These are phyloP conservation scores for Talaromyces sp. DNA, from an alignment of 2,329 filamentous ascomycete genomes.

Conservation along the genomic window DNA sequence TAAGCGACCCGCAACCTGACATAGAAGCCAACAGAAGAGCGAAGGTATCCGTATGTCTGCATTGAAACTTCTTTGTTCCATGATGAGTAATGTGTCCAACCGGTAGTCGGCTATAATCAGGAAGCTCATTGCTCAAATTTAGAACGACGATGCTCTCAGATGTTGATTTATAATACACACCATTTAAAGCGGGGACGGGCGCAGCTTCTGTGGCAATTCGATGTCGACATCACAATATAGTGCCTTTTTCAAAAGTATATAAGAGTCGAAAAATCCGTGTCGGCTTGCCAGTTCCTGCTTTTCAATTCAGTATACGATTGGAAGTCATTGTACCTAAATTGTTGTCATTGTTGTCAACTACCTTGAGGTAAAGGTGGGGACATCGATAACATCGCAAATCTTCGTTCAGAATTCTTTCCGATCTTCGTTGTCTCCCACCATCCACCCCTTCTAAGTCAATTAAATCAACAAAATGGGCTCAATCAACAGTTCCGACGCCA, in stretches of 20 bases:
- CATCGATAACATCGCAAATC: background rate
- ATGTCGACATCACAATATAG: background rate
- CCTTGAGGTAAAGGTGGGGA: background rate
- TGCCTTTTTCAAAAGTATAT: background rate
- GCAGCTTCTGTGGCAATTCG: background rate
- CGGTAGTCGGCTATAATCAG: background rate
- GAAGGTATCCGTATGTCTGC: background rate
- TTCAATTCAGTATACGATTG: background rate
- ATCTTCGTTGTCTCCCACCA: background rate
- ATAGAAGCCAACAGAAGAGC: too few relatives aligned
- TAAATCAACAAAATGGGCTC: background rate
- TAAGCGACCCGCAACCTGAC: too few relatives aligned
- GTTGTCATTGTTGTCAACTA: background rate
- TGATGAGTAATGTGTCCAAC: background rate
- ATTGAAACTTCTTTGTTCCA: background rate
- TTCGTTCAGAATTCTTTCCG: background rate
- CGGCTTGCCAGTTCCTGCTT: background rate
- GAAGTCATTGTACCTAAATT: background rate
- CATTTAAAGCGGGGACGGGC: background rate
- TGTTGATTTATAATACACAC: background rate
- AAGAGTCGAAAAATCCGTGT: background rate
- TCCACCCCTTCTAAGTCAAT: background rate
- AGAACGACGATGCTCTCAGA: background rate
- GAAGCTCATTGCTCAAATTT: background rate
- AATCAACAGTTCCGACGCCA: background rate